These are phyloP conservation scores for Vitis riparia DNA, from an alignment of 164 flowering plant species.

Conservation along the genomic window DNA sequence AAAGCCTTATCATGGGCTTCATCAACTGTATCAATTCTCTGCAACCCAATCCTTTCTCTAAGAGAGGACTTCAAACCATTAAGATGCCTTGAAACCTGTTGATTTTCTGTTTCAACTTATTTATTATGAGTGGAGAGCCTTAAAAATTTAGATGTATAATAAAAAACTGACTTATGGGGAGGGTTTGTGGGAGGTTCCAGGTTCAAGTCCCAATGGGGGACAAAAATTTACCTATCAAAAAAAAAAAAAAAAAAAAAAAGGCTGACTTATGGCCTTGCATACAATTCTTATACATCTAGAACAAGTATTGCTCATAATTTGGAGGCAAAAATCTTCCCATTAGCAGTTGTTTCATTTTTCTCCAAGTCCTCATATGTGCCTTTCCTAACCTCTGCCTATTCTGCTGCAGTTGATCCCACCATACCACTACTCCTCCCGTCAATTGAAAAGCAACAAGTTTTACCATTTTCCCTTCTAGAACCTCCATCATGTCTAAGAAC, in stretches of 20 bases:
- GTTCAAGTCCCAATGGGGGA: no score
- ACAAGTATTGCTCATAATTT: constrained; percentile 6
- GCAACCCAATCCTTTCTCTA: not conserved
- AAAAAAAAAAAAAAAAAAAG: no score
- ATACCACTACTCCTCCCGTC: constrained; percentile 4
- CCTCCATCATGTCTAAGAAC: no score
- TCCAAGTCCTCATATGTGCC: not conserved
- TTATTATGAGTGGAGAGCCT: not conserved
- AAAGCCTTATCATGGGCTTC: not conserved
- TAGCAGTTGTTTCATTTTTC: not conserved
- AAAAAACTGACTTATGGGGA: not conserved
- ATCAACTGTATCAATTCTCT: not conserved
- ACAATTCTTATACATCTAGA: not conserved
- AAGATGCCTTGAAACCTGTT: constrained; percentile 1
- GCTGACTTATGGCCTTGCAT: not conserved
- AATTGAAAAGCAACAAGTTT: no score
- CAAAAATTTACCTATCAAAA: no score
- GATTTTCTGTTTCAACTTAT: not conserved
- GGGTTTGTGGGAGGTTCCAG: no score
- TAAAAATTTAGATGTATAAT: not conserved
- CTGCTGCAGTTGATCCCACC: constrained; percentile 3
- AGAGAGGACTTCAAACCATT: not conserved
- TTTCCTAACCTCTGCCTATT: not conserved
- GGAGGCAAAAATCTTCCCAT: constrained; percentile 2
- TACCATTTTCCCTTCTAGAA: no score